phyloP scores from a whole-genome alignment of 306 rosid genomes.

The Vigna hirtella region DNA sequence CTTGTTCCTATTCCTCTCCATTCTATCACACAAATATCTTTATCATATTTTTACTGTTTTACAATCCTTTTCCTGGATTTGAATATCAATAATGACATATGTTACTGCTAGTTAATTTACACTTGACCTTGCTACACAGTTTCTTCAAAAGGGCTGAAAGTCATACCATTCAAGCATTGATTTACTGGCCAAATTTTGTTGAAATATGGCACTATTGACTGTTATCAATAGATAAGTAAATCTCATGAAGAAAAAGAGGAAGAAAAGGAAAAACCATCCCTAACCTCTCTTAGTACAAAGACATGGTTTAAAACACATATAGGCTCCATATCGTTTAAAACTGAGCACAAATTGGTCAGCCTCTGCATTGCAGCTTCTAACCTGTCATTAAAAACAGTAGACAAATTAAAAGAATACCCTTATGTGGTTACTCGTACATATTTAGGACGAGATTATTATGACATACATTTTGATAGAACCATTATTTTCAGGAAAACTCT shows the following conservation, averaged over 20 bases:
- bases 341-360: slow-evolving; percentile 93
- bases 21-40: neutral
- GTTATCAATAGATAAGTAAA: slow-evolving; percentile 18
- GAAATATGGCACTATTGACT: slow-evolving; percentile 23
- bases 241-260: slow-evolving; percentile 17
- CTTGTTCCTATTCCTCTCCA: neutral
- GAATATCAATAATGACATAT: neutral
- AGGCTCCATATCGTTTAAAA: slow-evolving; percentile 98
- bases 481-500: slow-evolving; percentile 95
- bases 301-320: slow-evolving; percentile 96
- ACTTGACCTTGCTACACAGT: neutral
- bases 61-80: neutral
- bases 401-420: slow-evolving; percentile 30
- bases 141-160: neutral
- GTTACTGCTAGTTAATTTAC: neutral
- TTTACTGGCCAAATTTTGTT: slow-evolving; percentile 4
- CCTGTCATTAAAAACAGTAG: slow-evolving; percentile 58
- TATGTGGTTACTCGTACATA: slow-evolving; percentile 26
- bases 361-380: slow-evolving; percentile 99
- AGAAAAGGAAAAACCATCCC: slow-evolving; percentile 40
- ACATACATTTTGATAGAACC: slow-evolving; percentile 89
- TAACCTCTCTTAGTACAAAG: slow-evolving; percentile 94
- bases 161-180: neutral
- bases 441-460: slow-evolving; percentile 28
- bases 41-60: neutral